Percentiles rank a stretch among this genome's conserved stretches.
Conservation (phyloP, 2,329 filamentous ascomycete genomes). For the Scolecobasidium constrictum region DNA sequence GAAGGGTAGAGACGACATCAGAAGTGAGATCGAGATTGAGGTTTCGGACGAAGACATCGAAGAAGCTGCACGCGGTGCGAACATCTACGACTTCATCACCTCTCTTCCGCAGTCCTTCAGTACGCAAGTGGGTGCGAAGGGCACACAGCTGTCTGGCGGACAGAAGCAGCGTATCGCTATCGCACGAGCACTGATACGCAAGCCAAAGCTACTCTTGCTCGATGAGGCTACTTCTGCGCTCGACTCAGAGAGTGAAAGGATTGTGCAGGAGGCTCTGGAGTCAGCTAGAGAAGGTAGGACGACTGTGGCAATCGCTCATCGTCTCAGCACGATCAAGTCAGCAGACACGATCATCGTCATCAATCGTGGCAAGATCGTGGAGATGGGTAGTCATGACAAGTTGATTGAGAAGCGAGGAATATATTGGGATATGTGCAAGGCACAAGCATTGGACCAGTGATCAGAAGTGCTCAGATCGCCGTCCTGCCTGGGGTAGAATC, state of each 20-base stretch:
- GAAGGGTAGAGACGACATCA: neutral
- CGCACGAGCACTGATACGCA: slow-evolving; percentile 42
- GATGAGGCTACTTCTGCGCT: slow-evolving; percentile 51
- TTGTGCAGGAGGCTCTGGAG: slow-evolving; percentile 60
- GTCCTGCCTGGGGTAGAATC: no score
- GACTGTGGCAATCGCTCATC: slow-evolving; percentile 26
- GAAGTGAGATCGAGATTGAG: neutral
- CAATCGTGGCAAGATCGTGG: slow-evolving; percentile 16
- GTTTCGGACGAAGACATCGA: slow-evolving; percentile 25
- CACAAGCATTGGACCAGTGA: slow-evolving; percentile 7
- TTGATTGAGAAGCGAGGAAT: slow-evolving; percentile 11
- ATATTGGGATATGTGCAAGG: slow-evolving; percentile 11
- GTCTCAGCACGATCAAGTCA: slow-evolving; percentile 17
- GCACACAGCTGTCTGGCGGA: slow-evolving; percentile 39
- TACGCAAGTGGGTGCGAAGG: slow-evolving; percentile 39
- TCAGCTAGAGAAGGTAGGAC: slow-evolving; percentile 30
- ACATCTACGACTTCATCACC: slow-evolving; percentile 42
- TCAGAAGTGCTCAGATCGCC: no score
- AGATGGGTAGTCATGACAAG: slow-evolving; percentile 14
- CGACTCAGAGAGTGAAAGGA: slow-evolving; percentile 54
- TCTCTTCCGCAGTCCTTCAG: slow-evolving; percentile 41
- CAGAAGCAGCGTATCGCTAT: slow-evolving; percentile 47
- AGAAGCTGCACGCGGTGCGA: slow-evolving; percentile 38
- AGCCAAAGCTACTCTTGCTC: slow-evolving; percentile 42
- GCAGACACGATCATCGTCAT: slow-evolving; percentile 18